Evolutionary conservation across 179 eudicot species (phyloP).

Genomic region (Heliamphora pulchella): DNA sequence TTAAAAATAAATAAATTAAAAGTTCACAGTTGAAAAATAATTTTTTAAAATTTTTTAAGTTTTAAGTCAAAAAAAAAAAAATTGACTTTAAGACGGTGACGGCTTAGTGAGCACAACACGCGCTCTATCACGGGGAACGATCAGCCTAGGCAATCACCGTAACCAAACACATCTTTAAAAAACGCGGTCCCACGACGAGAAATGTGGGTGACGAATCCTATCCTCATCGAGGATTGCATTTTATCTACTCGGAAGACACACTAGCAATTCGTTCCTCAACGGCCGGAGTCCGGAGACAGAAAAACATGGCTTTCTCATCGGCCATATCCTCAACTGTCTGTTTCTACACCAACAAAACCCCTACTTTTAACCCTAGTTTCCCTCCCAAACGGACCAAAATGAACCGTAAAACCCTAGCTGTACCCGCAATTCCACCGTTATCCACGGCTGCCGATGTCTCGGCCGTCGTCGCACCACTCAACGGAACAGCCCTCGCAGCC

Average conservation of each 20-base stretch:
- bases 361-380: neutral
- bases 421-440: slow-evolving; percentile 43
- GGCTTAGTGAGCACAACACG: too few species aligned
- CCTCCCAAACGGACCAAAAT: slow-evolving; percentile 10
- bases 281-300: neutral
- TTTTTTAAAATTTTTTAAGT: too few species aligned
- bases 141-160: too few species aligned
- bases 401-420: slow-evolving; percentile 16
- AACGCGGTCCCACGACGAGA: neutral
- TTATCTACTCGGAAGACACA: neutral
- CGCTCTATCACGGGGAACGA: too few species aligned
- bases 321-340: slow-evolving; percentile 22
- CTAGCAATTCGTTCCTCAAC: neutral
- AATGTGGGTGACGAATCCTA: slow-evolving; percentile 16
- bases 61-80: too few species aligned
- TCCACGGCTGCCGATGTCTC: slow-evolving; percentile 24
- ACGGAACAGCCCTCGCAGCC: slow-evolving; percentile 57
- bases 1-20: too few species aligned
- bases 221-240: slow-evolving; percentile 21
- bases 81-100: too few species aligned
- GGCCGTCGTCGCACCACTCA: slow-evolving; percentile 24
- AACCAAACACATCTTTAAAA: neutral
- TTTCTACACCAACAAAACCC: slow-evolving; percentile 17
- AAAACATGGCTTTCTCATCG: slow-evolving; percentile 34
- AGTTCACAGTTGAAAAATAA: too few species aligned